Percentiles rank a stretch among this genome's conserved stretches.
These are phyloP conservation scores for Xylariomycetidae sp. DNA, from an alignment of 2,329 filamentous ascomycete species.

Conservation along the genomic window DNA sequence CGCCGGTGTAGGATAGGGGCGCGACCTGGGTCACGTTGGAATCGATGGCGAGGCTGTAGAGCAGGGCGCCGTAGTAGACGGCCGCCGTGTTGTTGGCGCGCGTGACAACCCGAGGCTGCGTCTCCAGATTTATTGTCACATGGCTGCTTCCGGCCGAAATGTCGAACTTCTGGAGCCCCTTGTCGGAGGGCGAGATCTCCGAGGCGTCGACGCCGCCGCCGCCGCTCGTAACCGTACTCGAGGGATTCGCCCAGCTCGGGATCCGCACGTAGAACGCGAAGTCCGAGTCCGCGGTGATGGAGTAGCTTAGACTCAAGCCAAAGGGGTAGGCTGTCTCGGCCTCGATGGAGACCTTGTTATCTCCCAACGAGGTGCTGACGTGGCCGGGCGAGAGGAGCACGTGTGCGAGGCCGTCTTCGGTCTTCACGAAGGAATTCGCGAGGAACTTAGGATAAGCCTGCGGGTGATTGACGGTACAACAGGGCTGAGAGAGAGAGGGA, in stretches of 20 bases:
- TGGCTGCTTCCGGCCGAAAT: conserved; percentile 16
- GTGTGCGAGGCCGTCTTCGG: conserved; percentile 47
- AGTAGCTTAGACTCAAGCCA: conserved; percentile 25
- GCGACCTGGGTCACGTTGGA: conserved; percentile 16
- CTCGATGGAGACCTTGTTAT: conserved; percentile 34
- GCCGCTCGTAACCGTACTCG: conserved; percentile 15
- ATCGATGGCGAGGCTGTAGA: conserved; percentile 27
- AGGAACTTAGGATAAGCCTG: conserved; percentile 54
- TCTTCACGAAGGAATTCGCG: conserved; percentile 40
- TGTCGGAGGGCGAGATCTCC: conserved; percentile 12
- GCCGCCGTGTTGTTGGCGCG: conserved; percentile 27
- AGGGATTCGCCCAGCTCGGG: conserved; percentile 23
- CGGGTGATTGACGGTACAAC: conserved; percentile 54
- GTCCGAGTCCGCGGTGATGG: conserved; percentile 21
- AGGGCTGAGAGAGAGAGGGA: conserved; percentile 29
- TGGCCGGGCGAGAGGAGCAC: conserved; percentile 43
- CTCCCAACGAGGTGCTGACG: conserved; percentile 33
- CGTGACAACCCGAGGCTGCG: conserved; percentile 22
- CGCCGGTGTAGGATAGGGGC: conserved; percentile 13
- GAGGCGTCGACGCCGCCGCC: conserved; percentile 3
- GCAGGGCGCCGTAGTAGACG: conserved; percentile 26
- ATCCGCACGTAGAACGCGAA: conserved; percentile 30
- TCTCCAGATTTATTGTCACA: conserved; percentile 19
- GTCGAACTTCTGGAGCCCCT: conserved; percentile 21
- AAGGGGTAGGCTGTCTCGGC: conserved; percentile 45